Percentiles rank a stretch among this genome's conserved stretches.
Evolutionary conservation across 139 green algal genomes (phyloP).

Genomic region (Coelastrella sp.): DNA sequence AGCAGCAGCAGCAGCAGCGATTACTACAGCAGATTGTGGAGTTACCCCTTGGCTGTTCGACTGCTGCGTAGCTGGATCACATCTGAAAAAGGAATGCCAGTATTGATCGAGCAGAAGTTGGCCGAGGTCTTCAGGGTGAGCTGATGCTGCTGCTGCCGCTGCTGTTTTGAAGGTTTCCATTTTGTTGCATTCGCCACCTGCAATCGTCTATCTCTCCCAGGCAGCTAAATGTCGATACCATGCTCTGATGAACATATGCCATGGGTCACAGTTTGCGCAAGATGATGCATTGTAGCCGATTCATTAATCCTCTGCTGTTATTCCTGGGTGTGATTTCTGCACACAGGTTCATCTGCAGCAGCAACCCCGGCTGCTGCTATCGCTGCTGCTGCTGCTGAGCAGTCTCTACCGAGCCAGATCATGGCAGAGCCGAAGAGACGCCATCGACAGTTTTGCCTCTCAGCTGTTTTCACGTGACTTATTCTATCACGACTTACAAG

Average conservation of each 20-base stretch:
- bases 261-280: too few species aligned
- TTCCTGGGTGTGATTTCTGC: too few species aligned
- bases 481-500: too few species aligned
- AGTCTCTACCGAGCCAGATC: background rate
- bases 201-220: too few species aligned
- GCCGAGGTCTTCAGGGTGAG: background rate
- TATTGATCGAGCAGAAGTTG: background rate
- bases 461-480: too few species aligned
- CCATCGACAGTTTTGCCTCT: background rate
- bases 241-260: too few species aligned
- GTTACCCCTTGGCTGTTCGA: background rate
- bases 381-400: slow-evolving; percentile 25
- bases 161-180: too few species aligned
- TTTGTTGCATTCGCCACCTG: too few species aligned
- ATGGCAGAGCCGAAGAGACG: background rate
- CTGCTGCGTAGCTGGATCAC: slow-evolving; percentile 10
- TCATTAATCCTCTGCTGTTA: too few species aligned
- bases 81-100: background rate
- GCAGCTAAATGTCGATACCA: too few species aligned
- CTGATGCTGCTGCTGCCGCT: background rate
- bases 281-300: too few species aligned
- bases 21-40: background rate
- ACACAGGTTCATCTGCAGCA: slow-evolving; percentile 3
- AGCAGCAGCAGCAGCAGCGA: slow-evolving; percentile 30
- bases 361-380: slow-evolving; percentile 21